A percentile compares a stretch with the other conserved stretches of the same genome.
These are phyloP conservation scores for Cadophora sp. DNA, from an alignment of 2,329 filamentous ascomycete genomes.

Conservation along the genomic window DNA sequence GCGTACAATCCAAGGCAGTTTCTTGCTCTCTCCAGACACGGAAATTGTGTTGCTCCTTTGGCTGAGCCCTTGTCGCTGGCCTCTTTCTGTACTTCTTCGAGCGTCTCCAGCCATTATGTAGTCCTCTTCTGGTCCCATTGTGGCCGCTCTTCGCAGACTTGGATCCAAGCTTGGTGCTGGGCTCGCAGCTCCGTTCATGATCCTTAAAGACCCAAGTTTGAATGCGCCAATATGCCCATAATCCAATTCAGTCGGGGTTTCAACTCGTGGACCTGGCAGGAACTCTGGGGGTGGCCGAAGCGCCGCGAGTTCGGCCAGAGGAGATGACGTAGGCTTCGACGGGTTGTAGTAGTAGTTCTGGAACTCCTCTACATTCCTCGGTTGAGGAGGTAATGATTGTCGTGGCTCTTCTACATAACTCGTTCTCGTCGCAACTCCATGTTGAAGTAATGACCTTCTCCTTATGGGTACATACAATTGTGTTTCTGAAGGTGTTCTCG, in stretches of 20 bases:
- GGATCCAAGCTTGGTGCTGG: constrained; percentile 53
- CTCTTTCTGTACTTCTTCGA: constrained; percentile 16
- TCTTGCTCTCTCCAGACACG: constrained; percentile 28
- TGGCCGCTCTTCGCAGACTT: constrained; percentile 25
- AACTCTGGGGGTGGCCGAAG: constrained; percentile 25
- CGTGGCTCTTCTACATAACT: constrained; percentile 31
- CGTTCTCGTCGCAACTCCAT: constrained; percentile 44
- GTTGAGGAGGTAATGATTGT: constrained; percentile 33
- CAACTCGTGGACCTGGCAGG: constrained; percentile 36
- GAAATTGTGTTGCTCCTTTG: constrained; percentile 39
- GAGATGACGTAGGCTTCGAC: constrained; percentile 26
- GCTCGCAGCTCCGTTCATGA: constrained; percentile 64
- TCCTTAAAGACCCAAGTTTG: constrained; percentile 66
- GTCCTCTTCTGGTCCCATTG: constrained; percentile 35
- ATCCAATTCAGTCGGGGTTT: constrained; percentile 60
- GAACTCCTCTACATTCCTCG: constrained; percentile 20
- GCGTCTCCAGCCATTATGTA: constrained; percentile 27
- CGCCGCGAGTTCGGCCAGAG: constrained; percentile 25
- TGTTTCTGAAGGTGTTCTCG: constrained; percentile 35
- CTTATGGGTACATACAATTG: constrained; percentile 41
- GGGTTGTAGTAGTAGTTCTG: constrained; percentile 33
- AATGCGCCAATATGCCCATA: constrained; percentile 67
- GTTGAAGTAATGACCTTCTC: constrained; percentile 43
- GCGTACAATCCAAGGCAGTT: constrained; percentile 34
- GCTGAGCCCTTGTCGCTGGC: constrained; percentile 27